These are phyloP conservation scores for Delonix regia DNA, from an alignment of 306 rosid species.

Conservation along the genomic window DNA sequence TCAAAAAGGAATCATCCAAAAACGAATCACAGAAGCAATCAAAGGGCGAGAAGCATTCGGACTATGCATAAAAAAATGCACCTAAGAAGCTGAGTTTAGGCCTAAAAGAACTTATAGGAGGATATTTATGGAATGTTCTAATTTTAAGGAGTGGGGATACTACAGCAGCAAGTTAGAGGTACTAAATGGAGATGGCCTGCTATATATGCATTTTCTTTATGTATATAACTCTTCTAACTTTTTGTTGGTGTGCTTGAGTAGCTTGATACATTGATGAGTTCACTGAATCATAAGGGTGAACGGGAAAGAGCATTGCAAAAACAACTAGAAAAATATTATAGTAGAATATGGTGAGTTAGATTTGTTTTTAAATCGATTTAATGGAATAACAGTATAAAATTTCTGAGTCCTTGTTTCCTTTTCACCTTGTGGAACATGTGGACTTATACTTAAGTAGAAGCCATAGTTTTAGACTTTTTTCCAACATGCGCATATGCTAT, in stretches of 20 bases:
- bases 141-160: constrained; percentile 91
- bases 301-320: constrained; percentile 73
- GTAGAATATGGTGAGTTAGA: constrained; percentile 70
- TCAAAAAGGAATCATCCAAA: constrained; percentile 51
- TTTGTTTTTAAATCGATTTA: constrained; percentile 25
- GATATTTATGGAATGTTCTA: constrained; percentile 79
- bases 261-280: constrained; percentile 83
- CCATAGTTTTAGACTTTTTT: background rate
- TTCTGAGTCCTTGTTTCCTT: background rate
- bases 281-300: constrained; percentile 90
- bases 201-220: constrained; percentile 16
- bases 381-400: background rate
- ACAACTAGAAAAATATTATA: constrained; percentile 62
- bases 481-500: constrained; percentile 5
- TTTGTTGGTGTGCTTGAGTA: constrained; percentile 50
- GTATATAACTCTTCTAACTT: constrained; percentile 20
- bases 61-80: constrained; percentile 48
- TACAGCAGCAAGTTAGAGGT: constrained; percentile 89
- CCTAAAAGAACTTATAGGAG: constrained; percentile 64
- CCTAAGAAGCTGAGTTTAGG: constrained; percentile 53
- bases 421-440: background rate
- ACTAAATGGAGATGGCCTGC: constrained; percentile 20
- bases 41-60: constrained; percentile 51
- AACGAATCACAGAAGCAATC: constrained; percentile 50
- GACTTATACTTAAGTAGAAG: constrained; percentile 18